Evolutionary conservation across 1,139 yeast species (phyloP).

Genomic region (Geotrichum fermentans): DNA sequence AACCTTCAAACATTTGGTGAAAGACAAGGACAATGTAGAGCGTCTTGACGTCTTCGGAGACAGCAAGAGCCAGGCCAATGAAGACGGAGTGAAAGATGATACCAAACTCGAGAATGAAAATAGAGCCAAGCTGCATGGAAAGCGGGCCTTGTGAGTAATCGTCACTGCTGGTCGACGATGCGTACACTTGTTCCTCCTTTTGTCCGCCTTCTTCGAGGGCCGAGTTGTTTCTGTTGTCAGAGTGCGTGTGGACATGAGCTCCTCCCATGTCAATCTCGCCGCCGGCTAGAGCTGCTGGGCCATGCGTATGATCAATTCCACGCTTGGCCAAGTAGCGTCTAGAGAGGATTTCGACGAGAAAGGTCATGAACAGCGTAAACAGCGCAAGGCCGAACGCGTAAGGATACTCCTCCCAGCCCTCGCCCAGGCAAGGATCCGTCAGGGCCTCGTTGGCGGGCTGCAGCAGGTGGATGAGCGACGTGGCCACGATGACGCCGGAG

Average conservation of each 20-base stretch:
- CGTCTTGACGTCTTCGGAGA: conserved; percentile 65
- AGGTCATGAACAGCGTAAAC: conserved; percentile 38
- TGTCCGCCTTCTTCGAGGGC: not conserved
- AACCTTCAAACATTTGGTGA: conserved; percentile 91
- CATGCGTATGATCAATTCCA: conserved; percentile 30
- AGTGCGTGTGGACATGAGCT: conserved; percentile 10
- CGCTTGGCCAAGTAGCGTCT: conserved; percentile 29
- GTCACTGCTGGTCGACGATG: conserved; percentile 1
- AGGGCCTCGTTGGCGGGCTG: conserved; percentile 68
- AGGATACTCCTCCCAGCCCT: conserved; percentile 52
- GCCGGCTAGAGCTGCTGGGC: conserved; percentile 27
- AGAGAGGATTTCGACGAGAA: conserved; percentile 33
- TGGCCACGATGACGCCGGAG: conserved; percentile 86
- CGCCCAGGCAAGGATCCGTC: conserved; percentile 51
- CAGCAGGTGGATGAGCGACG: conserved; percentile 79
- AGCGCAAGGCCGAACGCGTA: conserved; percentile 60
- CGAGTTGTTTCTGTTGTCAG: conserved; percentile 6
- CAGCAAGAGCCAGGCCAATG: conserved; percentile 69
- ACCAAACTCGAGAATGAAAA: conserved; percentile 72
- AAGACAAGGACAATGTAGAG: conserved; percentile 76
- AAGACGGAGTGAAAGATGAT: conserved; percentile 77
- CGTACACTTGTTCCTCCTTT: not conserved
- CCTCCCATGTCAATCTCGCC: conserved; percentile 1
- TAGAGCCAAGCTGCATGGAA: conserved; percentile 44
- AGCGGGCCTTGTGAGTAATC: conserved; percentile 4